Evolutionary conservation across 192 early-diverging fungal species (phyloP).

Genomic region (Cladochytrium replicatum): DNA sequence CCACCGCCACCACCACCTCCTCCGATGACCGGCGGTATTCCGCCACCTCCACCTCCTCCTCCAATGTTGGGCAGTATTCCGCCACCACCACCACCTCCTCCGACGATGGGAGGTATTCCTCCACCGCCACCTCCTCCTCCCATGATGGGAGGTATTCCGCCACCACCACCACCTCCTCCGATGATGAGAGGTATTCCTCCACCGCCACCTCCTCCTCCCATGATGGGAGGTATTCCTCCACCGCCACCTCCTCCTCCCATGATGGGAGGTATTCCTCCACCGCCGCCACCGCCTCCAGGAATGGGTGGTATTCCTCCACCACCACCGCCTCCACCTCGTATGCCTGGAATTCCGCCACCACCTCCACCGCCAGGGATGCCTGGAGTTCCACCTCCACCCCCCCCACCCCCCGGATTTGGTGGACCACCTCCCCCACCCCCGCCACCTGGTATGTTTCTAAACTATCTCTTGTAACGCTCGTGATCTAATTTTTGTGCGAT

Average conservation of each 20-base stretch:
- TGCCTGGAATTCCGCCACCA: slow-evolving; percentile 25
- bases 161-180: slow-evolving; percentile 29
- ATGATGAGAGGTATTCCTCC: slow-evolving; percentile 14
- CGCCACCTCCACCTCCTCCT: slow-evolving; percentile 29
- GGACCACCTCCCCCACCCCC: slow-evolving; percentile 16
- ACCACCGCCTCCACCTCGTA: slow-evolving; percentile 15
- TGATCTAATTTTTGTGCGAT: background rate
- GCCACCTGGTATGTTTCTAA: background rate
- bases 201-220: slow-evolving; percentile 24
- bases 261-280: slow-evolving; percentile 21
- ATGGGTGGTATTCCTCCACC: slow-evolving; percentile 24
- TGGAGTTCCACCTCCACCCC: slow-evolving; percentile 14
- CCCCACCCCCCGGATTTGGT: slow-evolving; percentile 3
- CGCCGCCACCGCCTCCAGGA: slow-evolving; percentile 29
- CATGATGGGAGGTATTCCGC: slow-evolving; percentile 7
- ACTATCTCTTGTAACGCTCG: background rate
- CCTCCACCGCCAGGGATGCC: slow-evolving; percentile 19
- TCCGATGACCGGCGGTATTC: background rate
- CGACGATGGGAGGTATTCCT: slow-evolving; percentile 8
- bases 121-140: slow-evolving; percentile 23
- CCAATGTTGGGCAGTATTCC: background rate
- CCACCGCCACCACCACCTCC: slow-evolving; percentile 5
- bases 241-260: slow-evolving; percentile 24
- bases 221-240: slow-evolving; percentile 15
- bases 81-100: slow-evolving; percentile 8